Evolutionary conservation across 2,329 filamentous ascomycete species (phyloP).

Genomic region (Microsporum audouinii): DNA sequence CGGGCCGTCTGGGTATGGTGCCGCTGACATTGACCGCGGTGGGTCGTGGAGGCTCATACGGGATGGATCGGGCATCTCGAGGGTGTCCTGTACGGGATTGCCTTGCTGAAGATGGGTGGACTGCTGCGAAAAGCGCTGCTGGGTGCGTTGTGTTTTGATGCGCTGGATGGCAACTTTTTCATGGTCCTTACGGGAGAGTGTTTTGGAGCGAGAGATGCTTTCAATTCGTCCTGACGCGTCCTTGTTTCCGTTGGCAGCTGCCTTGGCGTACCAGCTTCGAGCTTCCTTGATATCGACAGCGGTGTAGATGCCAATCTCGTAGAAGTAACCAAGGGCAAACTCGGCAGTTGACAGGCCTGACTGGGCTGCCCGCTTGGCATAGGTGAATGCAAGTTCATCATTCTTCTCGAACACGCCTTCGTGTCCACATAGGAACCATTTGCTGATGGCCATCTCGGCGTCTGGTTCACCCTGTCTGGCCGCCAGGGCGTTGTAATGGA

Average conservation of each 20-base stretch:
- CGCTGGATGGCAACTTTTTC: conserved; percentile 79
- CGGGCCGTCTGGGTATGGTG: conserved; percentile 34
- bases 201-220: conserved; percentile 69
- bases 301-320: conserved; percentile 90
- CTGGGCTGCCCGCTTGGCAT: conserved; percentile 74
- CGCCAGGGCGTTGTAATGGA: conserved; percentile 92
- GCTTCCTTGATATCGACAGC: conserved; percentile 74
- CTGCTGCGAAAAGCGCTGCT: conserved; percentile 14
- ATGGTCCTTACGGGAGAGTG: conserved; percentile 80
- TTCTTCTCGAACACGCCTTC: conserved; percentile 91
- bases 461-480: conserved; percentile 86
- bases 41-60: conserved; percentile 29
- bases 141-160: conserved; percentile 69
- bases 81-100: conserved; percentile 31
- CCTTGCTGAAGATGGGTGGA: conserved; percentile 22
- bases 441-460: conserved; percentile 89
- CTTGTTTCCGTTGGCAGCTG: conserved; percentile 80
- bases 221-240: conserved; percentile 76
- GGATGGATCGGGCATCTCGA: conserved; percentile 41
- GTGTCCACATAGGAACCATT: conserved; percentile 96
- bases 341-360: conserved; percentile 78
- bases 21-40: conserved; percentile 23
- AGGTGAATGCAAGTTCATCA: conserved; percentile 82
- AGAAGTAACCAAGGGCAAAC: conserved; percentile 94
- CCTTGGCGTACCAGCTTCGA: conserved; percentile 78